Percentiles rank a stretch among this genome's conserved stretches.
Conservation (phyloP, 2,329 filamentous ascomycete genomes). For the Orbilia quercus region DNA sequence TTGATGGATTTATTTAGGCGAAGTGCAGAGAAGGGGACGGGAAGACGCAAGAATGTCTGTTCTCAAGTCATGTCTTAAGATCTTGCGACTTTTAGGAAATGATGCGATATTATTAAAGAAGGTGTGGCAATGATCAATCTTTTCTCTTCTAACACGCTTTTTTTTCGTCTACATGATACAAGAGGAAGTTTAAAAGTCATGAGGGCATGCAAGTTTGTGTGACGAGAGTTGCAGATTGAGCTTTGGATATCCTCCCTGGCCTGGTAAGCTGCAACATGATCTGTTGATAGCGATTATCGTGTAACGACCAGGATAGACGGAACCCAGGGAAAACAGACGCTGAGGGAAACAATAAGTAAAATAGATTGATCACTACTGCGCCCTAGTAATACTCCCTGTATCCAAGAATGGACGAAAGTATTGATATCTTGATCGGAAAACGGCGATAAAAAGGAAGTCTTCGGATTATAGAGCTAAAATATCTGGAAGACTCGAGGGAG, state of each 20-base stretch:
- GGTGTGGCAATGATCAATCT: conserved; percentile 40
- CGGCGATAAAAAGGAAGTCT: conserved; percentile 45
- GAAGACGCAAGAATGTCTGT: conserved; percentile 54
- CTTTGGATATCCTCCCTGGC: conserved; percentile 14
- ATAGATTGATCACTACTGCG: conserved; percentile 22
- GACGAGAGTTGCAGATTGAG: conserved; percentile 18
- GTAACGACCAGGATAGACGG: conserved; percentile 22
- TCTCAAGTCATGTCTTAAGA: conserved; percentile 9
- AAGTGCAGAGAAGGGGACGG: conserved; percentile 36
- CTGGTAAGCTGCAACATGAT: conserved; percentile 10
- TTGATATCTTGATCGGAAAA: conserved; percentile 48
- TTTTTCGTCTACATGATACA: too few species aligned
- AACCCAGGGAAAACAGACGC: conserved; percentile 5
- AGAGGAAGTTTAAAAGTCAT: conserved; percentile 34
- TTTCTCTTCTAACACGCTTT: conserved; percentile 8
- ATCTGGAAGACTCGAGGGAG: conserved; percentile 10
- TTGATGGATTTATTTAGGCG: conserved; percentile 37
- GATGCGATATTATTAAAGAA: conserved; percentile 36
- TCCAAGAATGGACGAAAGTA: conserved; percentile 3
- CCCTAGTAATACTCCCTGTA: conserved; percentile 12
- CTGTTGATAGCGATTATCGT: conserved; percentile 51
- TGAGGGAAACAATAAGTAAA: neutral
- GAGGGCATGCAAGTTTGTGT: conserved; percentile 35
- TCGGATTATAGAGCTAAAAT: neutral
- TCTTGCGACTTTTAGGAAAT: conserved; percentile 30